phyloP scores from a whole-genome alignment of 176 grass and related monocot species.

The Poa pratensis region DNA sequence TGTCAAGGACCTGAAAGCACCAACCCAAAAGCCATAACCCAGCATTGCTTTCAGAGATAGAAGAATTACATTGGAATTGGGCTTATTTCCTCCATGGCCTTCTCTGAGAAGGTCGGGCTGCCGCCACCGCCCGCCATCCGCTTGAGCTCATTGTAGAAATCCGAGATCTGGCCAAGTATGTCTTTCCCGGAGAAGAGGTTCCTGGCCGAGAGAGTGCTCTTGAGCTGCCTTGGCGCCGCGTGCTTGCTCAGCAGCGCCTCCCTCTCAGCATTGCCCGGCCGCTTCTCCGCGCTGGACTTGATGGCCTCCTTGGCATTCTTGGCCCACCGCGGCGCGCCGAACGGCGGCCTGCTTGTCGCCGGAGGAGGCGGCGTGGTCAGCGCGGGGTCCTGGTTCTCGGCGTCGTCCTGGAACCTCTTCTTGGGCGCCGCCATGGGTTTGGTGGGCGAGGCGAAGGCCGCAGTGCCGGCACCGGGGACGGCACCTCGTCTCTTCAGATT shows the following conservation, averaged over 20 bases:
- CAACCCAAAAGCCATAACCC: background rate
- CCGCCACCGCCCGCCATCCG: conserved; percentile 62
- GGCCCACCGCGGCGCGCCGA: conserved; percentile 56
- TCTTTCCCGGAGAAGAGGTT: conserved; percentile 94
- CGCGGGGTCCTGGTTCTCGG: conserved; percentile 87
- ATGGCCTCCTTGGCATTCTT: conserved; percentile 79
- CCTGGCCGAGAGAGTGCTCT: conserved; percentile 91
- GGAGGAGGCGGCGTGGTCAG: conserved; percentile 54
- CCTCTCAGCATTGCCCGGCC: conserved; percentile 40
- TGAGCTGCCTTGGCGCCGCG: conserved; percentile 61
- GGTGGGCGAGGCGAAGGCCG: conserved; percentile 43
- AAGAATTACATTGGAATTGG: conserved; percentile 38
- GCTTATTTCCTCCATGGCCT: conserved; percentile 35
- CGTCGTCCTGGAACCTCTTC: conserved; percentile 66
- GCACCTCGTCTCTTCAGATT: conserved; percentile 70
- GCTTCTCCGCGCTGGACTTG: conserved; percentile 81
- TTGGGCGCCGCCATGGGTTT: conserved; percentile 52
- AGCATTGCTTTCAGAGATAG: conserved; percentile 15
- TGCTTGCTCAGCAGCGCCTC: conserved; percentile 63
- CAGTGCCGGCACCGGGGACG: conserved; percentile 32
- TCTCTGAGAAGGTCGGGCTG: conserved; percentile 26
- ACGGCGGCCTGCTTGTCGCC: conserved; percentile 43
- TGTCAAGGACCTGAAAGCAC: conserved; percentile 39
- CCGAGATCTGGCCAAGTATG: conserved; percentile 88
- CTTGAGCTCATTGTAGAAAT: conserved; percentile 94